These are phyloP conservation scores for Blastobotrys robertii DNA, from an alignment of 805 yeast genomes.

Conservation along the genomic window DNA sequence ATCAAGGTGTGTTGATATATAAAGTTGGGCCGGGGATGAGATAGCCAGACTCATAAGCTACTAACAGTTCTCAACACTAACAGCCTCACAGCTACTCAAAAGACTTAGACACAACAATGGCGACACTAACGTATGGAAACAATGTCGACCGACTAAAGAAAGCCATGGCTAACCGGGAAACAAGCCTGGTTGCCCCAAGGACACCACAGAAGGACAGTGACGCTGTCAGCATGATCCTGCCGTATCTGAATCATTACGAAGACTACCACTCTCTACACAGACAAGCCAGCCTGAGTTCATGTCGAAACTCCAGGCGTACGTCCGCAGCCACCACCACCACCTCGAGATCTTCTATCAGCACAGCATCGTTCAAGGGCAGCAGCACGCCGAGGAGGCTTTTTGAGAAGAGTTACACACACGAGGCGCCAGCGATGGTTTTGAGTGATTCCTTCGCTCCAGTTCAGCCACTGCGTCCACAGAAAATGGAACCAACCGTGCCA, in stretches of 20 bases:
- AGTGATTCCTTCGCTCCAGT: too few species aligned
- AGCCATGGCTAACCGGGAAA: slow-evolving; percentile 5
- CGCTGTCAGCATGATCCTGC: neutral
- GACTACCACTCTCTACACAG: neutral
- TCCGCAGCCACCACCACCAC: neutral
- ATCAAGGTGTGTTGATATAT: too few species aligned
- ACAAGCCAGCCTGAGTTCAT: neutral
- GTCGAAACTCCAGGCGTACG: neutral
- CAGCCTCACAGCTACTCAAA: too few species aligned
- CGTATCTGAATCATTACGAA: neutral
- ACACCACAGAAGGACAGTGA: slow-evolving; percentile 1
- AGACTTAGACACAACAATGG: too few species aligned
- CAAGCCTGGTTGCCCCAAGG: slow-evolving; percentile 1
- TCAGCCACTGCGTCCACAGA: too few species aligned
- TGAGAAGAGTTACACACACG: slow-evolving; percentile 1
- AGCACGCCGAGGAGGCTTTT: slow-evolving; percentile 3
- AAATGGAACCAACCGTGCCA: too few species aligned
- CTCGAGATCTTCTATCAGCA: too few species aligned
- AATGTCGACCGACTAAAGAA: slow-evolving; percentile 8
- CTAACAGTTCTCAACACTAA: too few species aligned
- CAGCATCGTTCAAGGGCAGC: too few species aligned
- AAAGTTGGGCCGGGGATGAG: too few species aligned
- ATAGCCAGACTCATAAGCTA: too few species aligned
- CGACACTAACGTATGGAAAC: slow-evolving; percentile 1
- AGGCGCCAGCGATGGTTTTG: slow-evolving; percentile 3